A percentile compares a stretch with the other conserved stretches of the same genome.
These are phyloP conservation scores for Colletotrichum cereale DNA, from an alignment of 2,329 filamentous ascomycete genomes.

Conservation along the genomic window DNA sequence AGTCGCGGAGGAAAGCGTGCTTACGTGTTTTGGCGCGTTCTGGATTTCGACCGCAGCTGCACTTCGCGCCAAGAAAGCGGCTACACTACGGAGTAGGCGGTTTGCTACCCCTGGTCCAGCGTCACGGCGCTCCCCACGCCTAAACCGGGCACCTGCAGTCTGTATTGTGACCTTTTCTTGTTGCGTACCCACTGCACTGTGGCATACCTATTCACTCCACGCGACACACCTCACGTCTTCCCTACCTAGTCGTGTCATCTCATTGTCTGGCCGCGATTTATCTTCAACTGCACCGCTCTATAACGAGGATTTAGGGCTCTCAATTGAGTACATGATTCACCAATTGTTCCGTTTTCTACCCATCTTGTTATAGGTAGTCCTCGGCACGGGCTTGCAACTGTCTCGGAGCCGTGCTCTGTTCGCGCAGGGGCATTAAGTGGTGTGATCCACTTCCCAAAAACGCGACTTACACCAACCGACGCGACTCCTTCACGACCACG, in stretches of 20 bases:
- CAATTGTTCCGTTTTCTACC: neutral
- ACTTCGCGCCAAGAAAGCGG: slow-evolving; percentile 29
- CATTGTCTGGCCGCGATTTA: slow-evolving; percentile 7
- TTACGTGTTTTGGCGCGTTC: slow-evolving; percentile 40
- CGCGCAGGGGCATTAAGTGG: slow-evolving; percentile 37
- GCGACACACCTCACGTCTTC: slow-evolving; percentile 34
- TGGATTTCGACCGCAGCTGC: slow-evolving; percentile 9
- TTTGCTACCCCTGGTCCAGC: slow-evolving; percentile 23
- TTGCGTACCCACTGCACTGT: slow-evolving; percentile 11
- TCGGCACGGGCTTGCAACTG: slow-evolving; percentile 6
- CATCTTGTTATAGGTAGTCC: neutral
- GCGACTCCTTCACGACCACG: slow-evolving; percentile 40
- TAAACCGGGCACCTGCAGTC: slow-evolving; percentile 15
- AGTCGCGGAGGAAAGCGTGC: slow-evolving; percentile 34
- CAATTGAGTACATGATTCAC: neutral
- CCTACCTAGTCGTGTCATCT: slow-evolving; percentile 6
- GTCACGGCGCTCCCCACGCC: slow-evolving; percentile 27
- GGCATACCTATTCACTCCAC: slow-evolving; percentile 9
- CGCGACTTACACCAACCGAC: slow-evolving; percentile 40
- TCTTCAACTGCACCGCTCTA: neutral
- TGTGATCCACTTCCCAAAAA: slow-evolving; percentile 40
- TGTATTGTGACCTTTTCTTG: slow-evolving; percentile 26
- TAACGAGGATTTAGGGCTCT: neutral
- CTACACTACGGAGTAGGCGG: neutral
- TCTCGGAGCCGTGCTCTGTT: slow-evolving; percentile 19